Percentiles rank a stretch among this genome's conserved stretches.
phyloP scores from a whole-genome alignment of 2,329 filamentous ascomycete genomes.

The Aspergillus sp. region DNA sequence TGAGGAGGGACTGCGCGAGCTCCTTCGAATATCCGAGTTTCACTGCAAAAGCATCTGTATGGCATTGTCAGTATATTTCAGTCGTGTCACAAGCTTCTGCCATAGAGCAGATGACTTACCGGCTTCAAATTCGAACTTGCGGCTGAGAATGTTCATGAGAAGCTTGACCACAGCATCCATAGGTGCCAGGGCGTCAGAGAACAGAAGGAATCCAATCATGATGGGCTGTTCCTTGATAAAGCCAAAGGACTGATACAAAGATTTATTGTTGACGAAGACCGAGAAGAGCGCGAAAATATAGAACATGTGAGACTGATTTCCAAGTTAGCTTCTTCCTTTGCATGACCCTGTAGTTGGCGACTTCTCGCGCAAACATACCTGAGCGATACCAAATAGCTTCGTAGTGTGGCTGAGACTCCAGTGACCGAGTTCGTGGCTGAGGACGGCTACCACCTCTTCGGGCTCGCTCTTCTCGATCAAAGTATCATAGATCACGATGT shows the following conservation, averaged over 20 bases:
- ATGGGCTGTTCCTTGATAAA: conserved; percentile 82
- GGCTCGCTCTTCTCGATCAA: conserved; percentile 92
- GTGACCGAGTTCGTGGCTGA: conserved; percentile 94
- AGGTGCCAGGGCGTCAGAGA: conserved; percentile 92
- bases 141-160: conserved; percentile 90
- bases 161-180: conserved; percentile 96
- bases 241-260: conserved; percentile 86
- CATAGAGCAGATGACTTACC: conserved; percentile 47
- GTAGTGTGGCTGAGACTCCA: conserved; percentile 97
- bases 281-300: conserved; percentile 97
- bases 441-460: conserved; percentile 88
- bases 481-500: conserved; percentile 99
- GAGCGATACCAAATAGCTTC: conserved; percentile 80
- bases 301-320: conserved; percentile 76
- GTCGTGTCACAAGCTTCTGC: not conserved
- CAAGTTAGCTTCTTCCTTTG: conserved; percentile 4
- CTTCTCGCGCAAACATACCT: conserved; percentile 55
- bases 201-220: conserved; percentile 95
- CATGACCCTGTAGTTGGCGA: conserved; percentile 1
- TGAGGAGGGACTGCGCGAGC: conserved; percentile 85
- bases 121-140: conserved; percentile 94
- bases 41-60: conserved; percentile 76
- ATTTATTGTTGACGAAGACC: conserved; percentile 93
- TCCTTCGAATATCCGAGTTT: conserved; percentile 80
- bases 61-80: conserved; percentile 18